Evolutionary conservation across 495 filamentous ascomycete genomes (phyloP).

Genomic region (Lophiotrema nucula): DNA sequence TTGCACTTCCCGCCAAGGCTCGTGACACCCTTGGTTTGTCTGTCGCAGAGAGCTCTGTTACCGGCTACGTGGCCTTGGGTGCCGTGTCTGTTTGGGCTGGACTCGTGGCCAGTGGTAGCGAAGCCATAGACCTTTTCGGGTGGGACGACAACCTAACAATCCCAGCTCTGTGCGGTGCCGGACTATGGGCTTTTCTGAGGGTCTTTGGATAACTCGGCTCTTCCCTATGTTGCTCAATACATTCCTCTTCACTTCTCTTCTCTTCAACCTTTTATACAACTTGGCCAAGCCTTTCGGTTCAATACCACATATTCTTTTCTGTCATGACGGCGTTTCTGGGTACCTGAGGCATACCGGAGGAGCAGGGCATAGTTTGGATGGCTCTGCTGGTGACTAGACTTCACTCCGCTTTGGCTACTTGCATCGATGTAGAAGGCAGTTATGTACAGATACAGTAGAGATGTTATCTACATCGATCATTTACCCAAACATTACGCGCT

Average conservation of each 20-base stretch:
- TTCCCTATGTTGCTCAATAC: neutral
- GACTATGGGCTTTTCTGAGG: constrained; percentile 92
- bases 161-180: constrained; percentile 83
- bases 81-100: constrained; percentile 86
- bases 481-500: too few species aligned
- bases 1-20: constrained; percentile 60
- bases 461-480: too few species aligned
- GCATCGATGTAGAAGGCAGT: too few species aligned
- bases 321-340: constrained; percentile 11
- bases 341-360: neutral
- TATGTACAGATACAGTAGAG: too few species aligned
- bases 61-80: constrained; percentile 72
- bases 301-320: neutral
- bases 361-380: too few species aligned
- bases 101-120: constrained; percentile 79
- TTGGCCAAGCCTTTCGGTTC: neutral
- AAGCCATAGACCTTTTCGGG: constrained; percentile 85
- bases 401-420: neutral
- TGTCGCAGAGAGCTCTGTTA: constrained; percentile 50
- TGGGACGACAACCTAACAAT: constrained; percentile 98
- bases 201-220: constrained; percentile 63
- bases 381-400: neutral
- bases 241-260: neutral
- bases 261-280: neutral
- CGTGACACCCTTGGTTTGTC: constrained; percentile 41